These are phyloP conservation scores for Fremontodendron californicum DNA, from an alignment of 345 rosid genomes.

Conservation along the genomic window DNA sequence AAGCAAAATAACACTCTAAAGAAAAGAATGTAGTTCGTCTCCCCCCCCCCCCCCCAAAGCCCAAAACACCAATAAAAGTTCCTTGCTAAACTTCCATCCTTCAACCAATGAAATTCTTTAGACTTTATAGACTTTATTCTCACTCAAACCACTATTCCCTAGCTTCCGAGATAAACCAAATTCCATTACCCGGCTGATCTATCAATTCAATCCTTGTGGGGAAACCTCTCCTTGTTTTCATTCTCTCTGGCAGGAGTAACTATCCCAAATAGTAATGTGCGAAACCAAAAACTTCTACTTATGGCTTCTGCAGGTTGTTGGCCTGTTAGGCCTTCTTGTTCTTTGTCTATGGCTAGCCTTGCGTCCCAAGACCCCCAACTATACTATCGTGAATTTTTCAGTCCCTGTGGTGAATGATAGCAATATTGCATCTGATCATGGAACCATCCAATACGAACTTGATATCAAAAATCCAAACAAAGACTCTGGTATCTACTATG, in stretches of 20 bases:
- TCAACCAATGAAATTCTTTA: not conserved
- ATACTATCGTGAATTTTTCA: constrained; percentile 25
- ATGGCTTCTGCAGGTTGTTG: constrained; percentile 35
- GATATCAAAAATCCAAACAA: constrained; percentile 33
- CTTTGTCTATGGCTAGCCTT: constrained; percentile 33
- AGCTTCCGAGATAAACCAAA: not conserved
- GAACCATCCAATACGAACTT: constrained; percentile 23
- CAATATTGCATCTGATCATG: constrained; percentile 4
- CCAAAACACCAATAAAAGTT: not conserved
- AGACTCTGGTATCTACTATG: constrained; percentile 38
- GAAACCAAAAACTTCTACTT: constrained; percentile 18
- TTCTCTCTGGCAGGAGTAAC: not conserved
- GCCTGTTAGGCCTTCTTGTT: constrained; percentile 34
- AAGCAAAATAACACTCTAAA: constrained; percentile 5
- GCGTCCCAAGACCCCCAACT: constrained; percentile 32
- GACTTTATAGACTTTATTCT: not conserved
- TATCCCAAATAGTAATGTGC: constrained; percentile 18
- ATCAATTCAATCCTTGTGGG: not conserved
- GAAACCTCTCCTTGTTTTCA: not conserved
- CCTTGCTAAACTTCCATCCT: not conserved
- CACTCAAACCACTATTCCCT: constrained; percentile 8
- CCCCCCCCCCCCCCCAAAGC: no score
- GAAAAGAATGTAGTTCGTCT: constrained; percentile 13
- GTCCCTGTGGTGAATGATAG: constrained; percentile 16
- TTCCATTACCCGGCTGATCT: not conserved